These are phyloP conservation scores for Tuber melanosporum DNA, from an alignment of 495 filamentous ascomycete genomes.

Conservation along the genomic window DNA sequence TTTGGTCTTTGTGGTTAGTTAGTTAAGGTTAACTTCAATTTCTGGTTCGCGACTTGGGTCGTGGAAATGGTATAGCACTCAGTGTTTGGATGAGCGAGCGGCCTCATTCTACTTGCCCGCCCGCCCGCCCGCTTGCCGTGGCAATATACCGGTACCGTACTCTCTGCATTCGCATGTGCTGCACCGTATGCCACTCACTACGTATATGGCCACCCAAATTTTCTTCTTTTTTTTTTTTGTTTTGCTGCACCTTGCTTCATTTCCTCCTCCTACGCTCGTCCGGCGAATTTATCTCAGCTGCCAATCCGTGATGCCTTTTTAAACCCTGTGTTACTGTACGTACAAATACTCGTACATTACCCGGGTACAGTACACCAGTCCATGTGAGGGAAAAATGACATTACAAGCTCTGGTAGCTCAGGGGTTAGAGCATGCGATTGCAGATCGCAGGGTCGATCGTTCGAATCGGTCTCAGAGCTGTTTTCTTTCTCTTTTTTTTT, in stretches of 20 bases:
- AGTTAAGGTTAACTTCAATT: neutral
- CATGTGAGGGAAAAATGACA: neutral
- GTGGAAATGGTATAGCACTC: neutral
- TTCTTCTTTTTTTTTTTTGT: too few species aligned
- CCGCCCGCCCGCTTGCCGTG: neutral
- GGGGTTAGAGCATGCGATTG: constrained; percentile 40
- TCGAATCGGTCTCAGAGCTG: constrained; percentile 39
- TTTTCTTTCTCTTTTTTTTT: constrained; percentile 1
- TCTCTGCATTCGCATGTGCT: too few species aligned
- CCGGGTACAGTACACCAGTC: neutral
- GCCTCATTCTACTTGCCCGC: neutral
- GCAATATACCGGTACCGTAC: too few species aligned
- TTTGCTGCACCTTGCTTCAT: too few species aligned
- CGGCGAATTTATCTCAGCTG: too few species aligned
- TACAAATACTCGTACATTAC: too few species aligned
- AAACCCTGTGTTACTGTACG: too few species aligned
- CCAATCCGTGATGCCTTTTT: too few species aligned
- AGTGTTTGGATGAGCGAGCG: neutral
- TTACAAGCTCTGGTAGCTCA: constrained; percentile 34
- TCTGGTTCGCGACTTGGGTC: neutral
- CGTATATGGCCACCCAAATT: too few species aligned
- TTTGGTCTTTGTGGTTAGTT: neutral
- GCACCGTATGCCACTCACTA: too few species aligned
- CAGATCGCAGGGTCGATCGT: constrained; percentile 40
- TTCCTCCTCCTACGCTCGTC: too few species aligned